A percentile compares a stretch with the other conserved stretches of the same genome.
These are phyloP conservation scores for Xanthoconium stramineum DNA, from an alignment of 768 basidiomycete genomes.

Conservation along the genomic window DNA sequence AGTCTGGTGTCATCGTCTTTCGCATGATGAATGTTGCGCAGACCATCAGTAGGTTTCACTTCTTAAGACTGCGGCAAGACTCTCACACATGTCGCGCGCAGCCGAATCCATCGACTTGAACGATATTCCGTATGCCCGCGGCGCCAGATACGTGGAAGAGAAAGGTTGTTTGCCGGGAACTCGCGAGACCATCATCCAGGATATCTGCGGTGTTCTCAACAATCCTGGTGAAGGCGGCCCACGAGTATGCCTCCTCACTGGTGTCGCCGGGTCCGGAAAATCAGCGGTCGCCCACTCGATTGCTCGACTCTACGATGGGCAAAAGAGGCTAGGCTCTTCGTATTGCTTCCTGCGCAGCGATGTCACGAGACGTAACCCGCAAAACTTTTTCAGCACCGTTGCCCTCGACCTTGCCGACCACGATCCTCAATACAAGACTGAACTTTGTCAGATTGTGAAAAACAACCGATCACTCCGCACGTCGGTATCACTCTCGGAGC, in stretches of 20 bases:
- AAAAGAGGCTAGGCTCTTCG: constrained; percentile 31
- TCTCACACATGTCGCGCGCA: background rate
- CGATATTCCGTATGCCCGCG: constrained; percentile 20
- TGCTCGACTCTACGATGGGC: constrained; percentile 24
- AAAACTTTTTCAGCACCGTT: constrained; percentile 33
- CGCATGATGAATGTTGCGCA: constrained; percentile 18
- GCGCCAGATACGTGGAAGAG: constrained; percentile 22
- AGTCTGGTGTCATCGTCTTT: constrained; percentile 17
- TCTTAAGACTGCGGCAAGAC: background rate
- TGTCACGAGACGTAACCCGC: constrained; percentile 17
- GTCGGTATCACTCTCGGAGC: constrained; percentile 17
- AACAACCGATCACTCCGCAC: constrained; percentile 23
- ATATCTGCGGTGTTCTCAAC: constrained; percentile 19
- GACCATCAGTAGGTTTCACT: background rate
- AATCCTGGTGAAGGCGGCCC: constrained; percentile 9
- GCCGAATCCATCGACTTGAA: constrained; percentile 18
- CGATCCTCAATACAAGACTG: constrained; percentile 23
- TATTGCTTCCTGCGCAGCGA: constrained; percentile 26
- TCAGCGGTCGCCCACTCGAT: constrained; percentile 31
- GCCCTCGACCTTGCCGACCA: constrained; percentile 32
- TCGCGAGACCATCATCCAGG: constrained; percentile 14
- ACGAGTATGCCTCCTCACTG: constrained; percentile 27
- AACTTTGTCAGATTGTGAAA: constrained; percentile 16
- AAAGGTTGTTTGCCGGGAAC: constrained; percentile 22
- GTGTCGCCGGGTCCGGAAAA: constrained; percentile 30